Evolutionary conservation across 257 asterid genomes (phyloP).

Genomic region (Leptodermis oblonga): DNA sequence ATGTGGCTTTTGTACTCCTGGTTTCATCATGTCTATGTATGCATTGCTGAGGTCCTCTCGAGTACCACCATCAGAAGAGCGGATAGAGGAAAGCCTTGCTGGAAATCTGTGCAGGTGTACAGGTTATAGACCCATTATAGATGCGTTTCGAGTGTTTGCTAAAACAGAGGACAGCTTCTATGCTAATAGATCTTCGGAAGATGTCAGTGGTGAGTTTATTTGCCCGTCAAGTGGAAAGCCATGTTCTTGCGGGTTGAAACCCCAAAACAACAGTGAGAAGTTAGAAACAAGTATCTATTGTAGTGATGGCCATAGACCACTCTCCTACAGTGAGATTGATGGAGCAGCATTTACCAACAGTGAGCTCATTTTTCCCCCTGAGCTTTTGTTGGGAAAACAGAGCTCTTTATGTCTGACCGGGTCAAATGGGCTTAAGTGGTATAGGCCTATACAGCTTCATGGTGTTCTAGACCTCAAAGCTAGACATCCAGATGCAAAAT

Average conservation of each 20-base stretch:
- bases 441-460: constrained; percentile 70
- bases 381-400: constrained; percentile 59
- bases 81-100: constrained; percentile 89
- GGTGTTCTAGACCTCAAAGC: constrained; percentile 60
- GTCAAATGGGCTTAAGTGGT: constrained; percentile 69
- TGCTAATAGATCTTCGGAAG: constrained; percentile 41
- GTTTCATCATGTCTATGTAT: constrained; percentile 94
- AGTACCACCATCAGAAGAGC: constrained; percentile 67
- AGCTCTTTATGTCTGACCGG: constrained; percentile 56
- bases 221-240: constrained; percentile 98
- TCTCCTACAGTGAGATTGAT: constrained; percentile 58
- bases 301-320: constrained; percentile 36
- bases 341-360: constrained; percentile 70
- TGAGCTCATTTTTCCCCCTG: constrained; percentile 95
- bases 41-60: constrained; percentile 74
- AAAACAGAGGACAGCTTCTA: constrained; percentile 71
- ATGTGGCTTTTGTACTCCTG: constrained; percentile 99
- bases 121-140: constrained; percentile 91
- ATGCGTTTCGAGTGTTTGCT: constrained; percentile 87
- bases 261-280: constrained; percentile 27
- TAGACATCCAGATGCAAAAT: constrained; percentile 59
- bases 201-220: constrained; percentile 42
- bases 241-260: constrained; percentile 66
- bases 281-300: constrained; percentile 20
- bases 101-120: constrained; percentile 98